phyloP scores from a whole-genome alignment of 768 basidiomycete genomes.

The Hemileccinum rubropunctum region DNA sequence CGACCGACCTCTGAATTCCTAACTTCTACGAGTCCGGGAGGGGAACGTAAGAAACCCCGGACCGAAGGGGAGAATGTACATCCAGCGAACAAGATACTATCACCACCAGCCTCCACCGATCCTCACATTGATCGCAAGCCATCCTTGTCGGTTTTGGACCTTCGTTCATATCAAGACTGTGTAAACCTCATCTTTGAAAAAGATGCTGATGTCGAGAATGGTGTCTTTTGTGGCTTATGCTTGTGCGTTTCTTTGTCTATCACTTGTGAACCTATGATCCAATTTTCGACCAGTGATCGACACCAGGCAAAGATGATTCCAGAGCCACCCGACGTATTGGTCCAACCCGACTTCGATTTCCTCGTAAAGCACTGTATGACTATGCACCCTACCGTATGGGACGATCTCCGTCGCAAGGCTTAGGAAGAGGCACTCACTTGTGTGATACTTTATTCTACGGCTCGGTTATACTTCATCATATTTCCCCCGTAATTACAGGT shows the following conservation, averaged over 20 bases:
- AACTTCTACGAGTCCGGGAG: slow-evolving; percentile 5
- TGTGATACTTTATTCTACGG: slow-evolving; percentile 7
- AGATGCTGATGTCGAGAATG: slow-evolving; percentile 29
- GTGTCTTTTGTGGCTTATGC: slow-evolving; percentile 48
- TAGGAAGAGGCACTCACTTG: neutral
- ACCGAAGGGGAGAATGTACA: slow-evolving; percentile 5
- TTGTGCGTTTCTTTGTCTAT: slow-evolving; percentile 36
- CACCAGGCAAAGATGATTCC: slow-evolving; percentile 24
- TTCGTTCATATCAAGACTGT: slow-evolving; percentile 44
- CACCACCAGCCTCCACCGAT: neutral
- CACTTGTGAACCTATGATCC: neutral
- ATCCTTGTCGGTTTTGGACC: slow-evolving; percentile 3
- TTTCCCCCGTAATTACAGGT: slow-evolving; percentile 14
- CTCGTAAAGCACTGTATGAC: slow-evolving; percentile 47
- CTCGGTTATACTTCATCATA: slow-evolving; percentile 12
- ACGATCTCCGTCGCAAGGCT: slow-evolving; percentile 32
- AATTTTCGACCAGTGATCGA: slow-evolving; percentile 21
- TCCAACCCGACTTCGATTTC: slow-evolving; percentile 35
- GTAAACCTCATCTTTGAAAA: slow-evolving; percentile 36
- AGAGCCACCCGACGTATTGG: slow-evolving; percentile 29
- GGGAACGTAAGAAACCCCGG: slow-evolving; percentile 20
- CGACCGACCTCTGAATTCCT: slow-evolving; percentile 15
- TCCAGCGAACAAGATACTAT: neutral
- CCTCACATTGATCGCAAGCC: neutral
- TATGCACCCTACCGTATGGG: slow-evolving; percentile 51